Conservation (phyloP, 2,329 filamentous ascomycete genomes). For the Ophiostoma australiae region DNA sequence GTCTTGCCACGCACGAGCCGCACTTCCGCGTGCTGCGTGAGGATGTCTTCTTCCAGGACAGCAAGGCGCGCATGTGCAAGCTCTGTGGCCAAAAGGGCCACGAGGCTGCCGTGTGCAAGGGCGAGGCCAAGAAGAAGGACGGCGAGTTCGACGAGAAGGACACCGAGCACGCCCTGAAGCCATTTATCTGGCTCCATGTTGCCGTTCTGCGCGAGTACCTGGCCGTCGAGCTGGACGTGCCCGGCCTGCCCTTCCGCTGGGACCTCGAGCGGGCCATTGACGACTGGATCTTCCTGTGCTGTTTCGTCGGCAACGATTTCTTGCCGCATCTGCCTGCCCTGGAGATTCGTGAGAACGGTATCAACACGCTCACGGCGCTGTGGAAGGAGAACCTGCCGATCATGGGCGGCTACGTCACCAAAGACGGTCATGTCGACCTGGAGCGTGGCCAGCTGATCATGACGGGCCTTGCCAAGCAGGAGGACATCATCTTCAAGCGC, state of each 20-base stretch:
- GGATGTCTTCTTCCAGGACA: constrained; percentile 91
- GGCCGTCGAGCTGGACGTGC: constrained; percentile 79
- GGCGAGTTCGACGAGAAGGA: constrained; percentile 81
- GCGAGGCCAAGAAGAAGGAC: constrained; percentile 69
- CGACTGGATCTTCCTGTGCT: constrained; percentile 99
- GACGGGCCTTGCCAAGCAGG: constrained; percentile 81
- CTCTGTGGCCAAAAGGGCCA: constrained; percentile 92
- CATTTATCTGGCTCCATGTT: constrained; percentile 98
- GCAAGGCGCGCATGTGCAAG: constrained; percentile 74
- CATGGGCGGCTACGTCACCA: constrained; percentile 95
- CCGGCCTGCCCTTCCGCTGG: constrained; percentile 78
- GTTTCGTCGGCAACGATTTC: constrained; percentile 98
- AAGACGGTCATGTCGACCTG: constrained; percentile 88
- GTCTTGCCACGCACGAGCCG: constrained; percentile 92
- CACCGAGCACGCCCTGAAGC: constrained; percentile 66
- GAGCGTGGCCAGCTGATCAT: constrained; percentile 82
- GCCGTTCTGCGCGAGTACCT: constrained; percentile 88
- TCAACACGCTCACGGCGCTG: constrained; percentile 92
- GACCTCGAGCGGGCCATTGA: constrained; percentile 92
- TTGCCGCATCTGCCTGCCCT: constrained; percentile 94
- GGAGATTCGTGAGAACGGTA: constrained; percentile 94
- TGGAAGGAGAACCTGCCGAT: constrained; percentile 87
- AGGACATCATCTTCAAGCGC: constrained; percentile 86
- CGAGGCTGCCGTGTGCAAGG: constrained; percentile 78
- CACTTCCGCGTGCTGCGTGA: constrained; percentile 94